These are phyloP conservation scores for Eucalyptus decipiens DNA, from an alignment of 345 rosid genomes.

Conservation along the genomic window DNA sequence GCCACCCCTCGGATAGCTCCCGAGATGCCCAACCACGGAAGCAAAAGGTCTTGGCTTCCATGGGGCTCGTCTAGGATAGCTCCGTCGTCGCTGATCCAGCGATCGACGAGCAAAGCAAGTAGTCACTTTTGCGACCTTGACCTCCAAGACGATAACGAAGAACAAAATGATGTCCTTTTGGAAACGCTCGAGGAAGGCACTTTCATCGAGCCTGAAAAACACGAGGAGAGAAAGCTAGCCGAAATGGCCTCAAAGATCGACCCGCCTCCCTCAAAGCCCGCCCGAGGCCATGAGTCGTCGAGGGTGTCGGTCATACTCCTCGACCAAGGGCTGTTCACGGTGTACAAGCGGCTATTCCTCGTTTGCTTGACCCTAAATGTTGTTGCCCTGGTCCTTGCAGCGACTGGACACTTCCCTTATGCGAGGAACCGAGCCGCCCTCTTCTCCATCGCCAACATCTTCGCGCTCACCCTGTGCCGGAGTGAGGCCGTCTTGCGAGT, in stretches of 20 bases:
- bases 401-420: conserved; percentile 44
- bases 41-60: conserved; percentile 16
- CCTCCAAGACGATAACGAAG: conserved; percentile 6
- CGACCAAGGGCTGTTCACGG: conserved; percentile 76
- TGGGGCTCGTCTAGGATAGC: conserved; percentile 34
- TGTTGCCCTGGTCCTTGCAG: conserved; percentile 40
- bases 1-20: neutral
- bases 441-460: conserved; percentile 59
- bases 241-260: conserved; percentile 9
- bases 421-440: conserved; percentile 57
- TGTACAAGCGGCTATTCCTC: conserved; percentile 61
- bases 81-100: conserved; percentile 12
- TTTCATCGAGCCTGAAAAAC: neutral
- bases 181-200: conserved; percentile 28
- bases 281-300: conserved; percentile 27
- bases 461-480: conserved; percentile 54
- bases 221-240: neutral
- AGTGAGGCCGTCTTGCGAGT: conserved; percentile 64
- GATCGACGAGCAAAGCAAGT: conserved; percentile 38
- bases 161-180: neutral
- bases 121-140: conserved; percentile 82
- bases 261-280: conserved; percentile 21
- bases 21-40: neutral
- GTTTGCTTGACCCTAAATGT: conserved; percentile 32
- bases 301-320: conserved; percentile 61